A percentile compares a stretch with the other conserved stretches of the same genome.
phyloP scores from a whole-genome alignment of 2,329 filamentous ascomycete species.

The Stemphylium vesicarium region DNA sequence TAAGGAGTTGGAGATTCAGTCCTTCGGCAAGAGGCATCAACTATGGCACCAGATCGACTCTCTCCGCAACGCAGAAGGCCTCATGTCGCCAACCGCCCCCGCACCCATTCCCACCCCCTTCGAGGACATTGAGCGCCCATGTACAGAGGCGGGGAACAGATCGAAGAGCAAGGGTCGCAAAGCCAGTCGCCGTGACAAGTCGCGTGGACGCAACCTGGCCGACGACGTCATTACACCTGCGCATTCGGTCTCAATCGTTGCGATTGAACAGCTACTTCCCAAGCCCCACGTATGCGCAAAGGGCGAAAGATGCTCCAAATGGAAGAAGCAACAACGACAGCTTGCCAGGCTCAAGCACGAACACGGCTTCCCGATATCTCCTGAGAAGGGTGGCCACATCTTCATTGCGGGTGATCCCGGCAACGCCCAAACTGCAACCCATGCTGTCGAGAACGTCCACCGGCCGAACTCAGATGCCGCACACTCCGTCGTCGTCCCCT shows the following conservation, averaged over 20 bases:
- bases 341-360: constrained; percentile 77
- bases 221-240: constrained; percentile 76
- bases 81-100: constrained; percentile 49
- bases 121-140: constrained; percentile 55
- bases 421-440: constrained; percentile 69
- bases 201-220: constrained; percentile 41
- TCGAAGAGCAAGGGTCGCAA: constrained; percentile 47
- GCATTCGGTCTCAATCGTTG: constrained; percentile 89
- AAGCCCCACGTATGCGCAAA: constrained; percentile 85
- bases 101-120: constrained; percentile 57
- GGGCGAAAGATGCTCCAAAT: constrained; percentile 84
- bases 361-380: constrained; percentile 68
- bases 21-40: constrained; percentile 80
- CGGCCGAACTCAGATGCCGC: constrained; percentile 76
- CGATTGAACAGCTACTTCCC: constrained; percentile 86
- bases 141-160: constrained; percentile 44
- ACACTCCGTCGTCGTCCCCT: constrained; percentile 58
- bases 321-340: constrained; percentile 77
- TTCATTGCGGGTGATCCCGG: constrained; percentile 80
- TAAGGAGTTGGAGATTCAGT: constrained; percentile 79
- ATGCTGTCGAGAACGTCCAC: constrained; percentile 61
- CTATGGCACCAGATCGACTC: constrained; percentile 81
- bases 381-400: constrained; percentile 70
- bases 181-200: constrained; percentile 39
- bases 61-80: constrained; percentile 60